Base-by-base conservation (phyloP, 306 rosid species). In the Echinosophora koreensis region DNA sequence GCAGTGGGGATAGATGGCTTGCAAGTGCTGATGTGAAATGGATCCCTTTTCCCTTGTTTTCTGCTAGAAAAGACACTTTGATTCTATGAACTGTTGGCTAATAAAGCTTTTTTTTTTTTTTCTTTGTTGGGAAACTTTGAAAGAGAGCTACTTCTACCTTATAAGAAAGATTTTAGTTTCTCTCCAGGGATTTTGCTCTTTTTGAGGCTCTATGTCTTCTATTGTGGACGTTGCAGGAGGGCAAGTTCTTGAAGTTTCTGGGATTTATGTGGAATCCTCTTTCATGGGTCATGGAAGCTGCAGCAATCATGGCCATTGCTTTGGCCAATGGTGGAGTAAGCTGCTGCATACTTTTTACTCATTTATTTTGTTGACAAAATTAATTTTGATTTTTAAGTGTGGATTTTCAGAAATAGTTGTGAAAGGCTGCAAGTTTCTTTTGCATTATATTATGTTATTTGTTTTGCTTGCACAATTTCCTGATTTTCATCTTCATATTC, bases 241-340 rank as follows among this genome's bases (percentile, higher is more conserved):
- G 90, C 76, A 92, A 92, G 85, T 1, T 92, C 57, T 62, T 92
- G 75, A 92, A 92, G 90, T 92, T 92, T 74, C 64, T 92, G 77
- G 97, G 95, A 61, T 92, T 92, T 68, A 92, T 92, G 97, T 92
- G 97, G 97, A 92, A 92, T 78, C 97, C 97, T 88, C 89, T 92
- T 34, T 90, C 97, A 57, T 92, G 97, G 97, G 95, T 92, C 77
- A 92, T 92, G 97, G 97, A 92, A 92, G 90, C 93, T 82, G 97
- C 97, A 66, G 97, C 95, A 49, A 90, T 92, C 52, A 92, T 92
- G 95, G 95, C 97, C 47, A 90, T 92, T 83, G 93, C 92, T 39
- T 85, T 92, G n/a, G 97, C 97, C 69, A 92, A 92, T 76, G 97
- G 97, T 80, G 93, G 93, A 68, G 96, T 90, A 59, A 86, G 91